Evolutionary conservation across 192 early-diverging fungal species (phyloP), one percentile per base, ranked within the genome.

Genomic region (Coemansia interrupta): DNA sequence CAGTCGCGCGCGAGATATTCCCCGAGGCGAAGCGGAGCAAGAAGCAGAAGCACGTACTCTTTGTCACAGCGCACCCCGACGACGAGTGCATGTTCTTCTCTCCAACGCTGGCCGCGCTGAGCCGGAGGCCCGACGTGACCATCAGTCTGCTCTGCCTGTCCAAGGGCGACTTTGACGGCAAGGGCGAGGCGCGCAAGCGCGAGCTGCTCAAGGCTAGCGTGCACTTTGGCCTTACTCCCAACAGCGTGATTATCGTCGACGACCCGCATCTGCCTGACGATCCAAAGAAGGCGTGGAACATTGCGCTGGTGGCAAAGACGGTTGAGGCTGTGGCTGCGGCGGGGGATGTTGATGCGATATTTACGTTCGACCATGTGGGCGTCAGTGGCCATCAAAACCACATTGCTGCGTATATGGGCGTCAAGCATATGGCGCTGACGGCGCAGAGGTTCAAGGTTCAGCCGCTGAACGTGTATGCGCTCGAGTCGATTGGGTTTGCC

Each of bases 31-130:
- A 79, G 76, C 66, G 44, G 10, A 39, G 42, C 28, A 76, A 76
- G 47, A 56, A 54, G 38, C 63, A 70, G 57, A 72, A 69, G 30
- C 72, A 72, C 48, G 79, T 74, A 7, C 78, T 91, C 6, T 68
- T 95, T 14, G 75, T 93, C 13, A 92, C 84, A 15, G 90, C 94
- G 7, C 94, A 97, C 70, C 96, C 96, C 0, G 96, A 98, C 80
- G 96, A 98, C 71, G 96, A 98, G 61, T 93, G 91, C 83, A 95
- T 96, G 93, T 98, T 98, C 77, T 98, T 98, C 80, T 83, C 85
- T 12, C 94, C 94, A 0, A 90, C 90, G 9, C 58, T 94, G 1
- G 62, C 83, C 30, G 68, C 64, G 42, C 59, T 94, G 46, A 66
- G 64, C 11, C 72, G 63, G 30, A 61, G 70, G 17, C 66, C 69